Evolutionary conservation across 2,329 filamentous ascomycete species (phyloP), one percentile per base, ranked within the genome.

Genomic region (Aspergillus hiratsukae): DNA sequence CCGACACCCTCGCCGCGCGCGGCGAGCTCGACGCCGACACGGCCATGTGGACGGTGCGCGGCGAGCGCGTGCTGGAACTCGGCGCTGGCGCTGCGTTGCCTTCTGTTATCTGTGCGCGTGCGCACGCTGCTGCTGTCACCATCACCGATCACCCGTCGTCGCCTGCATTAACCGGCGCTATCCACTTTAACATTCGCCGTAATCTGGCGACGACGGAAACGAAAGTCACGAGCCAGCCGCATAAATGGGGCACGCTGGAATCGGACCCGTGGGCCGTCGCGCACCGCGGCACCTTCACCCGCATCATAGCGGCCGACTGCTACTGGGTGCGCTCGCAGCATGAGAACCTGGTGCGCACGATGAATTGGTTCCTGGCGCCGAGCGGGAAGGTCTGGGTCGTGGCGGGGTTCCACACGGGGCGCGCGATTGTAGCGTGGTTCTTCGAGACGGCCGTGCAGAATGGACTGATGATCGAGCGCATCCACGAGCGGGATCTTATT

Each of bases 291-390:
- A 56, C 62, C 4, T 86, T 80, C 64, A 79, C 78, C 1, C 78
- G 81, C 23, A 80, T 86, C 52, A 74, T 86, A 10, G 81, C 82
- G 1, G 83, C 83, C 51, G 84, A 87, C 63, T 86, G 83, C 69
- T 78, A 81, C 58, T 86, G 83, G 83, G 83, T 86, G 79, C 73
- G 72, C 1, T 70, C 71, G 25, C 79, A 86, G 69, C 83, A 87
- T 64, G 74, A 76, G 49, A 83, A 81, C 59, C 76, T 86, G n/a
- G 79, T 76, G 10, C 72, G 68, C 14, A 83, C 82, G 1, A 80
- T 86, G 76, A 68, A 79, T 5, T 81, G 82, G 68, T 84, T 85
- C 63, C 75, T 86, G 19, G 75, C 78, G 4, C 63, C 64, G 0
- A 56, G 54, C 4, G 66, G 72, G 0, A 64, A 63, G 21, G 63